A percentile compares a stretch with the other conserved stretches of the same genome.
These are phyloP conservation scores for Boletellus deceptivus DNA, from an alignment of 1,284 basidiomycete genomes.

Conservation along the genomic window DNA sequence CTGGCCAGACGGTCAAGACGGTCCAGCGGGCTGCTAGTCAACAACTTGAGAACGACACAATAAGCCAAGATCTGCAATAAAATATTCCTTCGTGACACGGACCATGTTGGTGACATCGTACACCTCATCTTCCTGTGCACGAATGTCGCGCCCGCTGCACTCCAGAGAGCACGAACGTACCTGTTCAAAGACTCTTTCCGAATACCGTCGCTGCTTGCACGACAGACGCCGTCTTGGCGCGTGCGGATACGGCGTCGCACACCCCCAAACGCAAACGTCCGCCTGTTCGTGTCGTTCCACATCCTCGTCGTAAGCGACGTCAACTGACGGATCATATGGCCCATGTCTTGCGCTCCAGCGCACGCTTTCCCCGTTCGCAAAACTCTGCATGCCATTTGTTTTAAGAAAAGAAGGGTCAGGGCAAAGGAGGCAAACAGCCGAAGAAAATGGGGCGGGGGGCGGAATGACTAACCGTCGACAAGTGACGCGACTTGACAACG, in stretches of 20 bases:
- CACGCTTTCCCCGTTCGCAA: conserved; percentile 15
- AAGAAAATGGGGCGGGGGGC: too few species aligned
- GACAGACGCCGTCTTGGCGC: background rate
- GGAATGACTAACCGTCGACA: conserved; percentile 17
- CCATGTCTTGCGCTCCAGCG: conserved; percentile 1
- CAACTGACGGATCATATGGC: conserved; percentile 12
- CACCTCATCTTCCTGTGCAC: conserved; percentile 16
- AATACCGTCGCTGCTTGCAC: conserved; percentile 1
- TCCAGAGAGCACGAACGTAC: conserved; percentile 8
- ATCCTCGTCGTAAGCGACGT: conserved; percentile 18
- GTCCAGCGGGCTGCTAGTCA: conserved; percentile 25
- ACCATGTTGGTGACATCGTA: conserved; percentile 31
- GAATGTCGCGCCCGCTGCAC: background rate
- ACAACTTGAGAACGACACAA: conserved; percentile 10
- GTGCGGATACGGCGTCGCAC: conserved; percentile 17
- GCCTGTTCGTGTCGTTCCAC: conserved; percentile 15
- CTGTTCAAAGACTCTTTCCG: conserved; percentile 8
- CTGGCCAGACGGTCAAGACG: conserved; percentile 30
- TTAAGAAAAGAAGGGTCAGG: too few species aligned
- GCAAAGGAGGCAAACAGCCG: background rate
- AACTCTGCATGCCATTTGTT: conserved; percentile 10
- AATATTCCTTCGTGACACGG: conserved; percentile 1
- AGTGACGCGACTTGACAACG: conserved; percentile 20
- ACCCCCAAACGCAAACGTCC: conserved; percentile 14
- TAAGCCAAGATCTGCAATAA: background rate